These are phyloP conservation scores for Saccharomycopsis sp. DNA, from an alignment of 805 yeast genomes.

Conservation along the genomic window DNA sequence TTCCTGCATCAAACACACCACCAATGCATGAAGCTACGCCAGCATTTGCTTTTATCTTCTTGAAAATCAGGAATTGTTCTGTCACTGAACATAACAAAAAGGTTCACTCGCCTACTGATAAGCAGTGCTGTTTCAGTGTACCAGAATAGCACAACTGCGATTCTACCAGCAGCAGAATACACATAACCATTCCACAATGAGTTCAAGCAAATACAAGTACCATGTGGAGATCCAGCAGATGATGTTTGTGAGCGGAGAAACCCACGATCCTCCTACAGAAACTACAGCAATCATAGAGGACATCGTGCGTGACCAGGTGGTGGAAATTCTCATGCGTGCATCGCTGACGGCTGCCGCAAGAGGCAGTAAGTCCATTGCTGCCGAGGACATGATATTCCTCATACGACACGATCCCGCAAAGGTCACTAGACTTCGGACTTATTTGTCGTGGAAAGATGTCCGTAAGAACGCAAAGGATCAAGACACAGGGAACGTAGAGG, in stretches of 20 bases:
- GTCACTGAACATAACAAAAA: too few relatives aligned
- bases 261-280: constrained; percentile 88
- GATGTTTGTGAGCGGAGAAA: constrained; percentile 98
- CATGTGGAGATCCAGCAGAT: constrained; percentile 92
- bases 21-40: too few relatives aligned
- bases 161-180: too few relatives aligned
- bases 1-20: too few relatives aligned
- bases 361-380: constrained; percentile 77
- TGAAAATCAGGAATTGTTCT: too few relatives aligned
- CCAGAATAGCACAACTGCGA: too few relatives aligned
- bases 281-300: constrained; percentile 93
- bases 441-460: constrained; percentile 94
- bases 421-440: constrained; percentile 84
- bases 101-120: too few relatives aligned
- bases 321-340: constrained; percentile 73
- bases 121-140: too few relatives aligned
- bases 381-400: constrained; percentile 89
- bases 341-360: constrained; percentile 69
- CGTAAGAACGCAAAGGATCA: constrained; percentile 73
- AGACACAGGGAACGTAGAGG: constrained; percentile 54
- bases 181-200: constrained; percentile 21
- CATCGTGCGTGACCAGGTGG: constrained; percentile 89
- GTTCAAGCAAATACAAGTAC: constrained; percentile 57
- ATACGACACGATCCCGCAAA: constrained; percentile 93
- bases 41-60: too few relatives aligned